Evolutionary conservation across 2,329 filamentous ascomycete species (phyloP).

Genomic region (Waltergamsia citrina): DNA sequence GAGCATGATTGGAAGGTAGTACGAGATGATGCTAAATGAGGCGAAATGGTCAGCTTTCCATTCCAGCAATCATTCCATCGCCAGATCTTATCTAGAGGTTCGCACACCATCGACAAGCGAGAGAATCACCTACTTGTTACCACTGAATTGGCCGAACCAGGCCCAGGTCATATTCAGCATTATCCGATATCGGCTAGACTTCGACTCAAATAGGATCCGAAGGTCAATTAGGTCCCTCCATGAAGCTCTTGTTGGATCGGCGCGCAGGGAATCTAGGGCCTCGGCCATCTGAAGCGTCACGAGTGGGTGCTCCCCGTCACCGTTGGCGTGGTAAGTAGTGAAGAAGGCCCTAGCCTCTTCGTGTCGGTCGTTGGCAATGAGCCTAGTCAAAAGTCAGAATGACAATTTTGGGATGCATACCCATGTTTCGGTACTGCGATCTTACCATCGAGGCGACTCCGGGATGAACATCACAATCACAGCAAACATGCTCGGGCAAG

Average conservation of each 20-base stretch:
- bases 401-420: no score
- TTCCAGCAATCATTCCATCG: no score
- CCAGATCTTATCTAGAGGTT: no score
- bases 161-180: slow-evolving; percentile 27
- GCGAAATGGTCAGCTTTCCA: no score
- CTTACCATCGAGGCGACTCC: slow-evolving; percentile 21
- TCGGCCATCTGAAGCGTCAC: slow-evolving; percentile 26
- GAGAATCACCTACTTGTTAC: no score
- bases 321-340: slow-evolving; percentile 26
- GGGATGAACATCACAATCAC: slow-evolving; percentile 19
- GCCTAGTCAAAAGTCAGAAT: slow-evolving; percentile 6
- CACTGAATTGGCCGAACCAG: slow-evolving; percentile 29
- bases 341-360: slow-evolving; percentile 23
- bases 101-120: no score
- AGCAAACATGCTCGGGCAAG: slow-evolving; percentile 18
- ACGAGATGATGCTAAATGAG: slow-evolving; percentile 19
- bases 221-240: slow-evolving; percentile 25
- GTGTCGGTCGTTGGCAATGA: slow-evolving; percentile 15
- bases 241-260: slow-evolving; percentile 16
- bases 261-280: slow-evolving; percentile 18
- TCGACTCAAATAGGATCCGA: slow-evolving; percentile 19
- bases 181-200: slow-evolving; percentile 22
- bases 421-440: no score
- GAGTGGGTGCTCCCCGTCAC: slow-evolving; percentile 23
- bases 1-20: slow-evolving; percentile 25